phyloP scores from a whole-genome alignment of 2,329 filamentous ascomycete genomes.

The Calonectria leucothoes region DNA sequence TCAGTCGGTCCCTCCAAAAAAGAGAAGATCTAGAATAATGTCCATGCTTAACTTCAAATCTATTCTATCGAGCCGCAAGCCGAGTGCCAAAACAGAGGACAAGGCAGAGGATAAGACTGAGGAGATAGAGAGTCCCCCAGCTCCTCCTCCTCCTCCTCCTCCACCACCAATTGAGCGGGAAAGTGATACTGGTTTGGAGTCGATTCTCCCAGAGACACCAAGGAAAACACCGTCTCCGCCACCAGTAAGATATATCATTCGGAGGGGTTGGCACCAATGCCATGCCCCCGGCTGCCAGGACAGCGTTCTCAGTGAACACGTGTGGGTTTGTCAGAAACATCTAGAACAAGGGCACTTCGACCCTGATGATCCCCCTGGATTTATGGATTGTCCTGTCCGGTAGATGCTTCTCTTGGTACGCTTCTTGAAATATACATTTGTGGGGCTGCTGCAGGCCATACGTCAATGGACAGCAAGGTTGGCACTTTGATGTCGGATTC shows the following conservation, averaged over 20 bases:
- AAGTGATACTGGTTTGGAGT: background rate
- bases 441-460: background rate
- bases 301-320: slow-evolving; percentile 7
- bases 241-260: background rate
- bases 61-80: background rate
- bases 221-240: background rate
- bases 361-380: slow-evolving; percentile 22
- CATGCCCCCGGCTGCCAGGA: slow-evolving; percentile 3
- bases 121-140: background rate
- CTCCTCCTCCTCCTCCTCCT: background rate
- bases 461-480: background rate
- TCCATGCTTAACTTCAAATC: slow-evolving; percentile 15
- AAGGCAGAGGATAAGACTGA: background rate
- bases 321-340: slow-evolving; percentile 21
- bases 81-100: background rate
- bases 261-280: slow-evolving; percentile 15
- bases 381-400: slow-evolving; percentile 4
- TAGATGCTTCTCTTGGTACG: background rate
- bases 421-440: background rate
- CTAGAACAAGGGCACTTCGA: slow-evolving; percentile 10
- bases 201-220: background rate
- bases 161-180: background rate
- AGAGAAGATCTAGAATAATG: slow-evolving; percentile 13
- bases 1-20: background rate
- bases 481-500: background rate